Percentiles rank a stretch among this genome's conserved stretches.
Evolutionary conservation across 768 basidiomycete species (phyloP).

Genomic region (Termitomyces sp.): DNA sequence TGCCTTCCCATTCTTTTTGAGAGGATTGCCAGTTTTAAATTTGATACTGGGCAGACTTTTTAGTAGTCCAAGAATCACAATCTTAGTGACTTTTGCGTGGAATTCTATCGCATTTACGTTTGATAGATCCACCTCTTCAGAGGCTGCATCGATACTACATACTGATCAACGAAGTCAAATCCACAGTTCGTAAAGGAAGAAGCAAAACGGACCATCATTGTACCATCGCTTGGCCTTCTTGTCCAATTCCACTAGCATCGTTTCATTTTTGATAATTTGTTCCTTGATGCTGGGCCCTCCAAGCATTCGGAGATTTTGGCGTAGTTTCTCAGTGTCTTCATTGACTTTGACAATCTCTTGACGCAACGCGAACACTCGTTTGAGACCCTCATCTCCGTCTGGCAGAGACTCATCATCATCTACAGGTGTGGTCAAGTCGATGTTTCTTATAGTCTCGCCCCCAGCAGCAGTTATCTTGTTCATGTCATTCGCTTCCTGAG

Average conservation of each 20-base stretch:
- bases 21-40: not conserved
- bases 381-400: slow-evolving; percentile 3
- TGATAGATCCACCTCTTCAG: not conserved
- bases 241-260: slow-evolving; percentile 2
- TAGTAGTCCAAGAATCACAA: slow-evolving; percentile 1
- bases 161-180: not conserved
- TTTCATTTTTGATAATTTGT: not conserved
- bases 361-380: slow-evolving; percentile 7
- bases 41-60: slow-evolving; percentile 1
- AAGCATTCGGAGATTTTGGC: not conserved
- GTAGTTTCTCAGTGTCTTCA: not conserved
- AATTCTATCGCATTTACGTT: not conserved
- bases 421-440: not conserved
- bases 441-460: not conserved
- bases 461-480: not conserved
- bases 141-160: not conserved
- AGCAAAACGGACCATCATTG: slow-evolving; percentile 1
- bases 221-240: slow-evolving; percentile 7
- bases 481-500: not conserved
- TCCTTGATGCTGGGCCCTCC: not conserved
- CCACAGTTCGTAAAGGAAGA: not conserved
- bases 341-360: not conserved
- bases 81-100: not conserved
- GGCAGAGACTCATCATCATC: slow-evolving; percentile 7
- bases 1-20: not conserved